Base-by-base conservation (phyloP, 768 basidiomycete species). In the Kwoniella newhampshirensis region DNA sequence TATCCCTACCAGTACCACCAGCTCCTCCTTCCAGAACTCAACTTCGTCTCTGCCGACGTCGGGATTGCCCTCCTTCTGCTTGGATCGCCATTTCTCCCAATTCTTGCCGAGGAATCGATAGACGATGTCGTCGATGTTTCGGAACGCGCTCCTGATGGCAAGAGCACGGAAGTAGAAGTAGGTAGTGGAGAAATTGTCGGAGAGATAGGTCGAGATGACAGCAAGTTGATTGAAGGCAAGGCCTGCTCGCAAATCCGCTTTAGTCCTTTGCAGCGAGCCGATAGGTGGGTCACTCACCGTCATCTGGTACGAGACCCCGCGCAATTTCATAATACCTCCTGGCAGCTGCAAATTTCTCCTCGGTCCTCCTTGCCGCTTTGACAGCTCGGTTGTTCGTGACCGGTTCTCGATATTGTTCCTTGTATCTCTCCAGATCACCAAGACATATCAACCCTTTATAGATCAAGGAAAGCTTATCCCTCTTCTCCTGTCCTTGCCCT, bases 211-310 rank as follows among this genome's bases (percentile, higher is more conserved):
- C 2, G 91, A 83, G 28, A 97, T 82, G 58, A 97, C 93, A 3
- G 94, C 96, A 18, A 98, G 84, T 75, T 98, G 96, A 74, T 98
- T 94, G 18, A 88, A 94, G 0, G 96, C 84, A 69, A 97, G 93
- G 7, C 78, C 77, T 75, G 53, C 3, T n/a, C n/a, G n/a, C n/a
- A n/a, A n/a, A n/a, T n/a, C n/a, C n/a, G n/a, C n/a, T n/a, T n/a
- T n/a, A n/a, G n/a, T n/a, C n/a, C n/a, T n/a, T n/a, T n/a, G n/a
- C n/a, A n/a, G n/a, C n/a, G n/a, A n/a, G n/a, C n/a, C n/a, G n/a
- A n/a, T n/a, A n/a, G n/a, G n/a, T n/a, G n/a, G n/a, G n/a, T n/a
- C n/a, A 67, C 75, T 62, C n/a, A 63, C 94, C 96, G 63, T 94
- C 89, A 53, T 87, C 81, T 0, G 96, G 94, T 5, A 88, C 79